These are phyloP conservation scores for Clavispora fructus DNA, from an alignment of 805 yeast species.

Conservation along the genomic window DNA sequence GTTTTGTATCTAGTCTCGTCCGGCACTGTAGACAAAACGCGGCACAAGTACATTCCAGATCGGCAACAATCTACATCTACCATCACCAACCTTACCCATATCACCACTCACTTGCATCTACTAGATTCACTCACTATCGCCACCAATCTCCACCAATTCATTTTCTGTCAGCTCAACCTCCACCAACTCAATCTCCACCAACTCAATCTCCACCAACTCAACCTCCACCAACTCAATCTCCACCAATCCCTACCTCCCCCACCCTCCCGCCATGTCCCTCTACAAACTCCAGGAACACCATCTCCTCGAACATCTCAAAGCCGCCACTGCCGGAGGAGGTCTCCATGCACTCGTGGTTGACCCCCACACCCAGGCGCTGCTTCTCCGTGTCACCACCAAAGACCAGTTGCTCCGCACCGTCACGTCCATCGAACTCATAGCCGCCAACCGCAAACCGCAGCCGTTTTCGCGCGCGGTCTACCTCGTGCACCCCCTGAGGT, in stretches of 20 bases:
- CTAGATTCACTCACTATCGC: too few relatives aligned
- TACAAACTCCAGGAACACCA: conserved; percentile 11
- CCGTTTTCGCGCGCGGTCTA: conserved; percentile 74
- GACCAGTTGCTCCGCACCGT: conserved; percentile 49
- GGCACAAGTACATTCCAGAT: too few relatives aligned
- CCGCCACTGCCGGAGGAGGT: conserved; percentile 24
- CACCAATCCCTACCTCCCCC: not conserved
- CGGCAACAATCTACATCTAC: too few relatives aligned
- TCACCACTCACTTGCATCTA: too few relatives aligned
- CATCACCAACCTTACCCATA: too few relatives aligned
- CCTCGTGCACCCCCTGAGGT: conserved; percentile 63
- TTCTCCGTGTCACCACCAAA: conserved; percentile 44
- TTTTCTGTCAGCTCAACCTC: too few relatives aligned
- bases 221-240: not conserved
- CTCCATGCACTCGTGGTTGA: conserved; percentile 49
- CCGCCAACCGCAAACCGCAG: conserved; percentile 55
- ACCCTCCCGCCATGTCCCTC: conserved; percentile 8
- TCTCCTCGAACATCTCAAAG: conserved; percentile 21
- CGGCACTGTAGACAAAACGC: too few relatives aligned
- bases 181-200: too few relatives aligned
- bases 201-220: too few relatives aligned
- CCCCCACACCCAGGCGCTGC: conserved; percentile 43
- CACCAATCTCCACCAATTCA: too few relatives aligned
- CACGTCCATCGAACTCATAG: conserved; percentile 61
- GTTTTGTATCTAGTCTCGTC: too few relatives aligned